Base-by-base conservation (phyloP, 2,329 filamentous ascomycete genomes). In the Tolypocladium paradoxum region DNA sequence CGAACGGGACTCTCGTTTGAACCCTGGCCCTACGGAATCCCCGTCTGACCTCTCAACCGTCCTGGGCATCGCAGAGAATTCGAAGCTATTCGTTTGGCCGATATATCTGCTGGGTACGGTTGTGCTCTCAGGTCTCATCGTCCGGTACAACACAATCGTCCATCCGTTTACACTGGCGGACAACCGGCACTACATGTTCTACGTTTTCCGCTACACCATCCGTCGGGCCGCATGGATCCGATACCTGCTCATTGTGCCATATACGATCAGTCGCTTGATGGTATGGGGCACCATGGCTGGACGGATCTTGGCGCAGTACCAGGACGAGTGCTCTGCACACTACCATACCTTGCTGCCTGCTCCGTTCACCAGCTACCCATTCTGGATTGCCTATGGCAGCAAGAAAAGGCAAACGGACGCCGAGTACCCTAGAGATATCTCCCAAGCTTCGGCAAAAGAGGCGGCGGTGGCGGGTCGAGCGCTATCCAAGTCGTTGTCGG, bases 111-210 rank as follows among this genome's bases (percentile, higher is more conserved):
- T 66, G 8, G 57, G 59, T 1, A 71, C 71, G 3, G 48, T 75
- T 0, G 52, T 63, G 7, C 53, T 70, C 8, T 75, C 76, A 0
- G 47, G 73, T 2, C 59, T 65, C 14, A 67, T 83, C 22, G 83
- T 96, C 27, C 80, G 82, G 57, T 86, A 81, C 76, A 97, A 96
- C 76, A 99, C 93, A 35, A 86, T 96, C 57, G 81, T 97, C 45
- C 93, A 99, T 64, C 92, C 93, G 0, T 99, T 97, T 66, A 96
- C 91, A 0, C 79, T 97, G 1, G 93, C 93, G 35, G 93, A 99
- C 69, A 99, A 99, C 68, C 79, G 93, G 2, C 93, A 99, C 68
- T 99, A 96, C 73, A 86, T 95, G 67, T 99, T 99, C 69, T 99
- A 99, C 71, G 76, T 95, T 55, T 99, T 99, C 74, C 84, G 90